Base-by-base conservation (phyloP, 2,329 filamentous ascomycete genomes). In the Penicillium thymicola region DNA sequence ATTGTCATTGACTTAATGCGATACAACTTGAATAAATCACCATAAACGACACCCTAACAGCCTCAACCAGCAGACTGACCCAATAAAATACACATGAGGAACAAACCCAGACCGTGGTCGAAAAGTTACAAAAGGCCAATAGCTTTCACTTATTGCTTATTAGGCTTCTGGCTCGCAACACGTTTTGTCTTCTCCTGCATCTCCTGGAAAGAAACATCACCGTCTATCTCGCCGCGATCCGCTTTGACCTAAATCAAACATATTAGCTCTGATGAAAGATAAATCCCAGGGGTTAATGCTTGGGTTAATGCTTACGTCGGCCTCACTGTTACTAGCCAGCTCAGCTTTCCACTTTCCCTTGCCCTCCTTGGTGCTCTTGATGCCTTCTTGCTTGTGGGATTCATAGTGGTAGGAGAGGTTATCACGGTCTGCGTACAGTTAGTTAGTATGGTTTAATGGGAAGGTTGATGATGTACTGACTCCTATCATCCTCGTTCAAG, bases 301-400 rank as follows among this genome's bases (percentile, higher is more conserved):
- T 76, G 23, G 16, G 11, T 5, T 38, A 36, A 13, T 21, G 44
- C 81, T 62, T 76, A 94, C 81, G 65, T 84, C 85, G 72, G 89
- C 89, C 79, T 95, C 90, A 74, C 87, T 89, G 74, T 90, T 85
- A 48, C 86, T 89, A 3, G 90, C 89, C 48, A 95, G 79, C 71
- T 88, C 86, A 23, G 87, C 81, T 76, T 89, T 88, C 90, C 90
- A 94, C 70, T 90, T 82, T 51, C 81, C 87, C 71, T 84, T 81
- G 59, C 89, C 89, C 38, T 82, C 75, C 64, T 80, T 78, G 72
- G 75, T 72, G 57, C 73, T 73, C 59, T 75, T 72, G 57, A 82
- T 55, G 54, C 79, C 76, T n/a, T 87, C 85, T 58, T 90, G 82
- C 79, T 92, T 92, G 61, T 80, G 67, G 13, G 65, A 40, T 60